Evolutionary conservation across 2,329 filamentous ascomycete species (phyloP).

Genomic region (Byssochlamys sp.): DNA sequence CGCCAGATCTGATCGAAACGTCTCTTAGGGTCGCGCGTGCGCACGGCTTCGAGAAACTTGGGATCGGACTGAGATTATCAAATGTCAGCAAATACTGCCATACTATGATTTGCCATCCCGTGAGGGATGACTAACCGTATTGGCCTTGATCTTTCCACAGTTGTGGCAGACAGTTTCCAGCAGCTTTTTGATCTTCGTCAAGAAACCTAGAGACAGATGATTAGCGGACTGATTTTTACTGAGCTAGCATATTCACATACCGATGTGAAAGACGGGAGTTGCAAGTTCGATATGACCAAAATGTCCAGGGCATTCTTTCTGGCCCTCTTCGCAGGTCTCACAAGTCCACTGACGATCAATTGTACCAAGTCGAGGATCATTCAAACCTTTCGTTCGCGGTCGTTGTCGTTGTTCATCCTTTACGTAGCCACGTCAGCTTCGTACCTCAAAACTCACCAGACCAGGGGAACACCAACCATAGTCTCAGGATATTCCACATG

Average conservation of each 20-base stretch:
- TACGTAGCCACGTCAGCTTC: slow-evolving; percentile 12
- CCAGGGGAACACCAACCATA: slow-evolving; percentile 50
- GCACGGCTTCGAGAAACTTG: slow-evolving; percentile 71
- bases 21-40: slow-evolving; percentile 80
- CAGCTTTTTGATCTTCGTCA: slow-evolving; percentile 98
- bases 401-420: slow-evolving; percentile 78
- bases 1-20: slow-evolving; percentile 90
- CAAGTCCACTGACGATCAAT: slow-evolving; percentile 94
- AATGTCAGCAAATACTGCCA: slow-evolving; percentile 40
- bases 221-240: slow-evolving; percentile 15
- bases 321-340: slow-evolving; percentile 89
- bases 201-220: slow-evolving; percentile 59
- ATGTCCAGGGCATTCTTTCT: slow-evolving; percentile 91
- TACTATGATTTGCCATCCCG: slow-evolving; percentile 47
- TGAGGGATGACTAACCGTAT: slow-evolving; percentile 81
- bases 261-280: slow-evolving; percentile 84
- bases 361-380: slow-evolving; percentile 89
- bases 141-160: slow-evolving; percentile 92
- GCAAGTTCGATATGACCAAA: slow-evolving; percentile 98
- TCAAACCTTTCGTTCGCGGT: slow-evolving; percentile 82
- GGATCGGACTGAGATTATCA: slow-evolving; percentile 59
- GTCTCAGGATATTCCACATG: slow-evolving; percentile 98
- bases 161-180: slow-evolving; percentile 98
- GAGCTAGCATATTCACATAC: slow-evolving; percentile 28
- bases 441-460: slow-evolving; percentile 7